Conservation (phyloP, 116 monocot genomes). For the Papilionanthe hybrid region DNA sequence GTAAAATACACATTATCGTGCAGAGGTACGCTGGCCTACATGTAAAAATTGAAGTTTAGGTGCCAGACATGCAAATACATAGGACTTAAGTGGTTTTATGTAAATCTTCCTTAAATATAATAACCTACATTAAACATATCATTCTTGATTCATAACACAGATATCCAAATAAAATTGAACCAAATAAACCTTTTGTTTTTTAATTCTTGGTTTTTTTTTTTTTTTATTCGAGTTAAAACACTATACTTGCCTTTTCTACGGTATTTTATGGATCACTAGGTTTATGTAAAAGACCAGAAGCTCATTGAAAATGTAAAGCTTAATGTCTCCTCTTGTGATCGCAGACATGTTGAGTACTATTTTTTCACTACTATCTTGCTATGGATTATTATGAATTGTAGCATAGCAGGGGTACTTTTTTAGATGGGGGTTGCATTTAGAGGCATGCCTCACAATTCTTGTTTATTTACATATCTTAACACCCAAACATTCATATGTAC, state of each 20-base stretch:
- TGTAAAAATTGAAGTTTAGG: too few species aligned
- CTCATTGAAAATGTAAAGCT: not conserved
- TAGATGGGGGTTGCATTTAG: too few species aligned
- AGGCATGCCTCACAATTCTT: too few species aligned
- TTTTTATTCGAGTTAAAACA: not conserved
- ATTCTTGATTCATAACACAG: not conserved
- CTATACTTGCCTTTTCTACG: not conserved
- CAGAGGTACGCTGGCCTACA: too few species aligned
- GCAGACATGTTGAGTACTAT: not conserved
- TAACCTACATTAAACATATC: not conserved
- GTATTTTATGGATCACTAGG: not conserved
- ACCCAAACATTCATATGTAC: too few species aligned
- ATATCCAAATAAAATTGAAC: not conserved
- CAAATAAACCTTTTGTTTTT: not conserved
- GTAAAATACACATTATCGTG: too few species aligned
- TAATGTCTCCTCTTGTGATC: not conserved
- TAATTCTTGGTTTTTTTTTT: not conserved
- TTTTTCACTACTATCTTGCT: not conserved
- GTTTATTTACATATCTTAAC: too few species aligned
- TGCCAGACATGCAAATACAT: too few species aligned
- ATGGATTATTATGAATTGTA: not conserved
- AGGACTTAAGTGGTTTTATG: too few species aligned
- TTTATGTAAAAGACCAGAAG: not conserved
- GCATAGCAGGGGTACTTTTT: not conserved
- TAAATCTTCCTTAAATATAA: too few species aligned